Percentiles rank a stretch among this genome's conserved stretches.
Conservation (phyloP, 2,329 filamentous ascomycete species). For the Neophaeococcomyces mojaviensis region DNA sequence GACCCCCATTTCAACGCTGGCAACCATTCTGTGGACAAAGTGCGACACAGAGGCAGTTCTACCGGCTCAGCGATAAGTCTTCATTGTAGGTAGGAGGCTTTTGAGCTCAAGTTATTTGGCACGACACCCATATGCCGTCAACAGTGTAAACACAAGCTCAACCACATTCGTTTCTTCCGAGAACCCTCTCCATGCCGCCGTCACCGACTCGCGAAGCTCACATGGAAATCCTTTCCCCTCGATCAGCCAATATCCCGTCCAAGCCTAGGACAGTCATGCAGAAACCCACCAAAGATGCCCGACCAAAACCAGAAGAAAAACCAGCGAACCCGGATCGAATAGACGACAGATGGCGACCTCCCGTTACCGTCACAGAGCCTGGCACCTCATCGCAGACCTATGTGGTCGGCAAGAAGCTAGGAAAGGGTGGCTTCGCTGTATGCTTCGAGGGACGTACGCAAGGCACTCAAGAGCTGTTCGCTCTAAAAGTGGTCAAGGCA, state of each 20-base stretch:
- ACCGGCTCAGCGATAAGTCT: too few relatives aligned
- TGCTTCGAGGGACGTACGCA: conserved; percentile 42
- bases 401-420: conserved; percentile 38
- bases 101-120: too few relatives aligned
- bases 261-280: conserved; percentile 34
- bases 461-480: conserved; percentile 39
- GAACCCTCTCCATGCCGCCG: neutral
- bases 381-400: conserved; percentile 39
- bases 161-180: neutral
- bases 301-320: conserved; percentile 27
- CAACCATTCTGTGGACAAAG: too few relatives aligned
- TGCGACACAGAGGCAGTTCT: too few relatives aligned
- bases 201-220: conserved; percentile 6
- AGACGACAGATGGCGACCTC: conserved; percentile 39
- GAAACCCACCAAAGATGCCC: conserved; percentile 18
- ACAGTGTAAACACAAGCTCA: too few relatives aligned
- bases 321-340: conserved; percentile 25
- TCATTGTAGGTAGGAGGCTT: too few relatives aligned
- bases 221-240: conserved; percentile 44
- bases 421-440: conserved; percentile 45
- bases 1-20: too few relatives aligned
- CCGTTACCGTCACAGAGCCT: conserved; percentile 38
- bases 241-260: conserved; percentile 40
- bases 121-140: too few relatives aligned
- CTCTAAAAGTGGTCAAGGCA: conserved; percentile 45